Percentiles rank a stretch among this genome's conserved stretches.
Conservation (phyloP, 2,329 filamentous ascomycete genomes). For the Curvularia lunata region DNA sequence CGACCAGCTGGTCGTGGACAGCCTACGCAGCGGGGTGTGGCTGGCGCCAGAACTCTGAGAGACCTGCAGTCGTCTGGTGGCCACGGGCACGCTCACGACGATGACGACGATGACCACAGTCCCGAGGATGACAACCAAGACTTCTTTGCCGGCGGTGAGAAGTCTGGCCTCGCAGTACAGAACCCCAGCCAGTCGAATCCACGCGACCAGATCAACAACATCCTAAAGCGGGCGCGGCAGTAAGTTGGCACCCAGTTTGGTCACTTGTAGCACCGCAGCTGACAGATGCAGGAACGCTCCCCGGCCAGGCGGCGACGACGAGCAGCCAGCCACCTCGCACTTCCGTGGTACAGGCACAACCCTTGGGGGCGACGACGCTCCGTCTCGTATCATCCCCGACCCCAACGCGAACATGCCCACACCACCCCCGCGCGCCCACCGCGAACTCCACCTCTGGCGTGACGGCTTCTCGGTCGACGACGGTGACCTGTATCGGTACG, state of each 20-base stretch:
- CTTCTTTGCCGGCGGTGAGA: constrained; percentile 83
- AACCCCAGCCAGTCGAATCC: constrained; percentile 64
- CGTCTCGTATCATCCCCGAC: constrained; percentile 72
- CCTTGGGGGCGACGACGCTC: constrained; percentile 76
- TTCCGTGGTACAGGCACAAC: constrained; percentile 78
- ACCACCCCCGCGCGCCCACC: constrained; percentile 63
- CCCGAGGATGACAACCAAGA: constrained; percentile 68
- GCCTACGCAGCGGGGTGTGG: constrained; percentile 37
- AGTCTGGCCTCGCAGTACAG: constrained; percentile 75
- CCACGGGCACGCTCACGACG: constrained; percentile 57
- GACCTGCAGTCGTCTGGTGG: constrained; percentile 53
- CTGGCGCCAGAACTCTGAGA: constrained; percentile 51
- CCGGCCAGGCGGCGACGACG: constrained; percentile 60
- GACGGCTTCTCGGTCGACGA: constrained; percentile 88
- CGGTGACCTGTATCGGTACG: constrained; percentile 76
- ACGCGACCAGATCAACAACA: constrained; percentile 58
- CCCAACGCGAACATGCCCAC: constrained; percentile 52
- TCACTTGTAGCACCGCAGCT: constrained; percentile 18
- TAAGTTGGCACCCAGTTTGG: constrained; percentile 26
- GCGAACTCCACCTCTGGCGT: constrained; percentile 78
- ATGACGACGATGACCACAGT: constrained; percentile 61
- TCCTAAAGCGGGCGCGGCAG: constrained; percentile 56
- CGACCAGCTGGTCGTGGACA: constrained; percentile 31
- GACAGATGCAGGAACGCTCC: constrained; percentile 62
- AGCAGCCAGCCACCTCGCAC: constrained; percentile 56